Evolutionary conservation across 768 basidiomycete species (phyloP).

Genomic region (Psilocybe azurescens): DNA sequence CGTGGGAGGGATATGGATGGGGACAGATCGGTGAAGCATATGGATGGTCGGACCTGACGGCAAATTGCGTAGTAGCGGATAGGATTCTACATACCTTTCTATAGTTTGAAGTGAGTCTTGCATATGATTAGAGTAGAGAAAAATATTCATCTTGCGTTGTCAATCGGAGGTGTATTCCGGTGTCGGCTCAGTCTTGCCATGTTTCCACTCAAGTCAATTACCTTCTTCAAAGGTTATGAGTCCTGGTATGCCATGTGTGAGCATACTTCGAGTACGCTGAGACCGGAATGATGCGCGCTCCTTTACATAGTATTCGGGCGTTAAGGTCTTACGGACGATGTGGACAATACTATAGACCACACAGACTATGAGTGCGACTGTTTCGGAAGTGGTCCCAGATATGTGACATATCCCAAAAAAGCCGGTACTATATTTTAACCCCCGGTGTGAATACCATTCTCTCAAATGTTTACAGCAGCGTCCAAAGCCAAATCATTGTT

Average conservation of each 20-base stretch:
- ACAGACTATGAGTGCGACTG: no score
- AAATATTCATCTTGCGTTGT: not conserved
- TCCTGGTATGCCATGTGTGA: no score
- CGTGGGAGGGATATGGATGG: slow-evolving; percentile 16
- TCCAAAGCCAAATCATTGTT: no score
- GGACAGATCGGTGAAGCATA: not conserved
- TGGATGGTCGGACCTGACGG: not conserved
- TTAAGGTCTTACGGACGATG: not conserved
- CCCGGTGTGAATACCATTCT: no score
- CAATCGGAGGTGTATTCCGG: not conserved
- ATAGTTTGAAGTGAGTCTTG: not conserved
- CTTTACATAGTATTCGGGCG: not conserved
- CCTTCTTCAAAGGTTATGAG: no score
- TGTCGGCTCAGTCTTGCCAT: not conserved
- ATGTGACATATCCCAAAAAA: no score
- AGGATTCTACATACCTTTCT: not conserved
- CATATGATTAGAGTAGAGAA: not conserved
- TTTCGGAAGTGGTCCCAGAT: no score
- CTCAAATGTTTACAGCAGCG: no score
- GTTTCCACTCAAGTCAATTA: no score
- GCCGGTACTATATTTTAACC: no score
- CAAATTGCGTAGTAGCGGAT: not conserved
- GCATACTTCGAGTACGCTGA: no score
- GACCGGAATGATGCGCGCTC: not conserved
- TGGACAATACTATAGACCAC: no score